Evolutionary conservation across 495 filamentous ascomycete genomes (phyloP).

Genomic region (Durotheca rogersii): DNA sequence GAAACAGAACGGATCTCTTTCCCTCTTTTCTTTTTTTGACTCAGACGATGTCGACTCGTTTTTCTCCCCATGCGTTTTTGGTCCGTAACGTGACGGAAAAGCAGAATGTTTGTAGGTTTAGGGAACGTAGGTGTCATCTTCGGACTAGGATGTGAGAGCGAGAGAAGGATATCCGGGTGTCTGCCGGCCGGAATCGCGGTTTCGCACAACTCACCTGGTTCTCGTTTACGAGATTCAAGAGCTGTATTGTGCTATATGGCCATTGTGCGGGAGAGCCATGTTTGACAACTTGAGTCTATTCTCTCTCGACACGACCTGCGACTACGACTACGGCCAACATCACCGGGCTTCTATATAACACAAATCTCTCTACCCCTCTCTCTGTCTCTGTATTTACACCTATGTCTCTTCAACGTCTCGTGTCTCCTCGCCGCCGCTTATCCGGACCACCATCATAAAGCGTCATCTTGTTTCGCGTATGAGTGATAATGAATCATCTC

Average conservation of each 20-base stretch:
- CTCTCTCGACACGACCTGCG: too few species aligned
- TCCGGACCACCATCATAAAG: background rate
- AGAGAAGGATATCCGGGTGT: background rate
- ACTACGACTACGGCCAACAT: too few species aligned
- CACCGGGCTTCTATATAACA: too few species aligned
- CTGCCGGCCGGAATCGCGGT: conserved; percentile 16
- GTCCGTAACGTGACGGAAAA: conserved; percentile 24
- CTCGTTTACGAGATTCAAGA: too few species aligned
- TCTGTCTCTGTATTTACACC: background rate
- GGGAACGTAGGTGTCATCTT: conserved; percentile 44
- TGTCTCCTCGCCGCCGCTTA: background rate
- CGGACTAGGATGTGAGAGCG: background rate
- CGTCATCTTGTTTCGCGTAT: conserved; percentile 12
- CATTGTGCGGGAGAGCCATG: too few species aligned
- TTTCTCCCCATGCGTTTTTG: conserved; percentile 27
- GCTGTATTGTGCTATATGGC: too few species aligned
- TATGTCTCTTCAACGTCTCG: background rate
- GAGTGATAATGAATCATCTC: conserved; percentile 31
- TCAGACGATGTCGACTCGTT: conserved; percentile 53
- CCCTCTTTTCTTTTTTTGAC: too few species aligned
- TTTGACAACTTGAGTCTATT: too few species aligned
- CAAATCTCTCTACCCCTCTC: too few species aligned
- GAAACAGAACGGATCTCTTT: conserved; percentile 19
- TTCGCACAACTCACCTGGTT: background rate
- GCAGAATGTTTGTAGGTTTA: conserved; percentile 35